Evolutionary conservation across 345 rosid genomes (phyloP).

Genomic region (Clausena lansium): DNA sequence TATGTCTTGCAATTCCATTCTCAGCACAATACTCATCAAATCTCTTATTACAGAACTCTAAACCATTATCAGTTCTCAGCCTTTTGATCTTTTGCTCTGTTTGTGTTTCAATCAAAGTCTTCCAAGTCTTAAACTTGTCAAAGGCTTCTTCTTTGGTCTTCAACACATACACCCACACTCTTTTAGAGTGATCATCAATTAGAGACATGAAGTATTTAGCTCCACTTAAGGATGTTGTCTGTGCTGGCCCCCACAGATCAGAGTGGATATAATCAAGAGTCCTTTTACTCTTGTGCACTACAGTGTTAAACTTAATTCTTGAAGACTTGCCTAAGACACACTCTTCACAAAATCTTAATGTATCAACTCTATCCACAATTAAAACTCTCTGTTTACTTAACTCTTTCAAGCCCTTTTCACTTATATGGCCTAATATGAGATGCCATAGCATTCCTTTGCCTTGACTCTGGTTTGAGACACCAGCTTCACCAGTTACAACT

Average conservation of each 20-base stretch:
- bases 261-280: conserved; percentile 1
- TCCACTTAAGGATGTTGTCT: neutral
- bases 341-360: neutral
- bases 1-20: neutral
- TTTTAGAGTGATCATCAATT: neutral
- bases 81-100: neutral
- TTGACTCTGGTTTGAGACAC: rapidly evolving
- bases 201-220: neutral
- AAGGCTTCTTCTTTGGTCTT: neutral
- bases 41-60: neutral
- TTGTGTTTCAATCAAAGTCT: neutral
- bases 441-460: neutral
- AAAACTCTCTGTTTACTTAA: neutral
- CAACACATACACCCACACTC: neutral
- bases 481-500: neutral
- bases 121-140: neutral
- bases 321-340: neutral
- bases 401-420: neutral
- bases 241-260: neutral
- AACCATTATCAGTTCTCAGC: neutral
- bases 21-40: neutral
- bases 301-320: neutral
- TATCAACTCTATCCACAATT: neutral
- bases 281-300: neutral
- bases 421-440: neutral